phyloP scores from a whole-genome alignment of 163 green algal species.

The Smithsoniella earleae region DNA sequence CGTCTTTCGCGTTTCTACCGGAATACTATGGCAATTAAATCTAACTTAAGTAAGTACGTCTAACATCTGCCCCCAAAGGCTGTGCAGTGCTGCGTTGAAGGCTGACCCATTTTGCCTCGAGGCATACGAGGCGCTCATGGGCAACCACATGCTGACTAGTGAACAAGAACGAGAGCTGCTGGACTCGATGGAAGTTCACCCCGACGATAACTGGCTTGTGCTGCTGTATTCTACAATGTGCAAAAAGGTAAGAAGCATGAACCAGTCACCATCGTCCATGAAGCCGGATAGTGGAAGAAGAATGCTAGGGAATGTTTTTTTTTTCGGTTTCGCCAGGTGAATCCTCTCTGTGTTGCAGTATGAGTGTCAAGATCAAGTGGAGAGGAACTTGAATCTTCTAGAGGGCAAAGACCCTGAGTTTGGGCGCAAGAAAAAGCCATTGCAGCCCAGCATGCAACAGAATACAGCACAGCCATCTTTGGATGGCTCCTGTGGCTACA shows the following conservation, averaged over 20 bases:
- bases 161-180: slow-evolving; percentile 66
- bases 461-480: neutral
- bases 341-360: slow-evolving; percentile 24
- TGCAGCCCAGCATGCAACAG: slow-evolving; percentile 12
- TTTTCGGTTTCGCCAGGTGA: no score
- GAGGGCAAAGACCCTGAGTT: neutral
- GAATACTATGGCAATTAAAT: slow-evolving; percentile 31
- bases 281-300: no score
- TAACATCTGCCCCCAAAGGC: slow-evolving; percentile 17
- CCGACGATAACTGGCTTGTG: slow-evolving; percentile 61
- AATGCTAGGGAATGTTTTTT: no score
- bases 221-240: slow-evolving; percentile 61
- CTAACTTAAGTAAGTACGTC: slow-evolving; percentile 39
- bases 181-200: slow-evolving; percentile 43
- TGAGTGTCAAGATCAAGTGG: slow-evolving; percentile 11
- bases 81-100: neutral
- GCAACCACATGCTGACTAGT: slow-evolving; percentile 71
- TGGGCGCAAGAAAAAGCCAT: neutral
- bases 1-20: neutral
- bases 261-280: neutral
- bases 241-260: slow-evolving; percentile 48
- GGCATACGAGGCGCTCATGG: slow-evolving; percentile 68
- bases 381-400: slow-evolving; percentile 8
- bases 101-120: slow-evolving; percentile 84
- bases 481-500: neutral